Percentiles rank a stretch among this genome's conserved stretches.
phyloP scores from a whole-genome alignment of 495 filamentous ascomycete genomes.

The Penicillium riverlandense region DNA sequence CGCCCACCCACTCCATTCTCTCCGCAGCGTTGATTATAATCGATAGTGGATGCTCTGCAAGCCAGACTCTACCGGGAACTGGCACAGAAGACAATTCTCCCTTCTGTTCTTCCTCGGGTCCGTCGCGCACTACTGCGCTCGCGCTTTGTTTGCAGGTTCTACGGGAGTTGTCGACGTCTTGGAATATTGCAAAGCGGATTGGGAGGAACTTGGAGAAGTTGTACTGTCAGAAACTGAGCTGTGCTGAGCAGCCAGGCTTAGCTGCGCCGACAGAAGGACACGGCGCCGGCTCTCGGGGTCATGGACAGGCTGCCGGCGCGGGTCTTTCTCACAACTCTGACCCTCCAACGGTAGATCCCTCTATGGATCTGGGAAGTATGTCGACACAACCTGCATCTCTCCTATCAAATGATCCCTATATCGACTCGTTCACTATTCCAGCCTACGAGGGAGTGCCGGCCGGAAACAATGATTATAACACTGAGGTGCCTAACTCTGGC shows the following conservation, averaged over 20 bases:
- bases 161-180: slow-evolving; percentile 16
- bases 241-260: slow-evolving; percentile 6
- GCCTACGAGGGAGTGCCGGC: too few relatives aligned
- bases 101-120: not conserved
- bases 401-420: too few relatives aligned
- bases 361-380: too few relatives aligned
- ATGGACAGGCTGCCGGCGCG: too few relatives aligned
- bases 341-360: not conserved
- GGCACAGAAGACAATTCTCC: too few relatives aligned
- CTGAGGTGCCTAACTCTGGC: not conserved
- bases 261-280: not conserved
- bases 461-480: not conserved
- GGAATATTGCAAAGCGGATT: slow-evolving; percentile 20
- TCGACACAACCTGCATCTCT: too few relatives aligned
- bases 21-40: slow-evolving; percentile 19
- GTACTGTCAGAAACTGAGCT: slow-evolving; percentile 9
- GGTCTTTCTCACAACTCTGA: too few relatives aligned
- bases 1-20: slow-evolving; percentile 21
- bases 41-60: slow-evolving; percentile 9
- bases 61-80: not conserved
- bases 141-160: slow-evolving; percentile 13
- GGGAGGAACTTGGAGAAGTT: slow-evolving; percentile 17
- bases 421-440: too few relatives aligned
- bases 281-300: not conserved
- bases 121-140: slow-evolving; percentile 8